These are phyloP conservation scores for Daldinia decipiens DNA, from an alignment of 495 filamentous ascomycete genomes.

Conservation along the genomic window DNA sequence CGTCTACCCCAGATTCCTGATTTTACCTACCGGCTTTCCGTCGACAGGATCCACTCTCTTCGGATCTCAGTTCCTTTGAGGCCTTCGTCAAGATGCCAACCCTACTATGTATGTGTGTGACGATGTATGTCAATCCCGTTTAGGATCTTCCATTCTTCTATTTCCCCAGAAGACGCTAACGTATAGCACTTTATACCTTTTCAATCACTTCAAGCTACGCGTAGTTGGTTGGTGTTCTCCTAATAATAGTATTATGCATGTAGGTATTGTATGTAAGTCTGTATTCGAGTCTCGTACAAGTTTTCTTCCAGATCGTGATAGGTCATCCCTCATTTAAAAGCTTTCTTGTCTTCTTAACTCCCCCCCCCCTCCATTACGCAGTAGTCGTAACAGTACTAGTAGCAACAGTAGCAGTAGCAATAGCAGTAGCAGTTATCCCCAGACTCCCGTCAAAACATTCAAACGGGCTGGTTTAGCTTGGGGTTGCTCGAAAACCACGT, in stretches of 20 bases:
- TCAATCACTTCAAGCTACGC: slow-evolving; percentile 9
- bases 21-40: slow-evolving; percentile 38
- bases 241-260: slow-evolving; percentile 37
- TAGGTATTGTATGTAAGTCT: slow-evolving; percentile 9
- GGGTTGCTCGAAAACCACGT: slow-evolving; percentile 13
- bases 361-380: slow-evolving; percentile 21
- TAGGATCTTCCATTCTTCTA: slow-evolving; percentile 30
- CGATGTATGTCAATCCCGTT: slow-evolving; percentile 3
- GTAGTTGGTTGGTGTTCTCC: slow-evolving; percentile 13
- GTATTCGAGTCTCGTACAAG: slow-evolving; percentile 25
- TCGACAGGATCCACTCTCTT: slow-evolving; percentile 22
- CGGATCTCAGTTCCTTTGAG: slow-evolving; percentile 30
- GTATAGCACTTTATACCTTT: slow-evolving; percentile 15
- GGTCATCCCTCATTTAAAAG: slow-evolving; percentile 26
- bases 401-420: not conserved
- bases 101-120: slow-evolving; percentile 19
- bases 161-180: slow-evolving; percentile 27
- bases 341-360: slow-evolving; percentile 10
- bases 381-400: slow-evolving; percentile 12
- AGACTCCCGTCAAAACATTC: slow-evolving; percentile 26
- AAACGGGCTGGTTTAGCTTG: slow-evolving; percentile 15
- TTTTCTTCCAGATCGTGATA: slow-evolving; percentile 28
- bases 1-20: slow-evolving; percentile 36
- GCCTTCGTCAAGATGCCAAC: slow-evolving; percentile 23
- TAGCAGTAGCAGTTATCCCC: slow-evolving; percentile 20